Conservation (phyloP, 2,329 filamentous ascomycete species). For the Alternaria hordeiaustralica region DNA sequence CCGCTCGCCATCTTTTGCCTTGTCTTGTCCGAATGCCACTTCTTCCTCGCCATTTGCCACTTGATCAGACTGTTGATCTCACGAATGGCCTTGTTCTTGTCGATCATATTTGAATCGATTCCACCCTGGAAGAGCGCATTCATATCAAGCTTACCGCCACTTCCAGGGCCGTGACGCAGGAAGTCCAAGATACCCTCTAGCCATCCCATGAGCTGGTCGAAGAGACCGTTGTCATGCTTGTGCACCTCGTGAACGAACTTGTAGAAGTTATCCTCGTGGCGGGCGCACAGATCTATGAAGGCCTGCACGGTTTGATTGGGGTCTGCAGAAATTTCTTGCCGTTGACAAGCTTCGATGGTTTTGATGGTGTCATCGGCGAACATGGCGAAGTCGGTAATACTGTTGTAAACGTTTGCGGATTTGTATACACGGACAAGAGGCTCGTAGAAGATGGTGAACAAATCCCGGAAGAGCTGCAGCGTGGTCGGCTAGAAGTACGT, state of each 20-base stretch:
- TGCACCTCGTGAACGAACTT: slow-evolving; percentile 99
- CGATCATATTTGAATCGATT: slow-evolving; percentile 68
- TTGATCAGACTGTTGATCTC: slow-evolving; percentile 88
- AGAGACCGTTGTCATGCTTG: slow-evolving; percentile 93
- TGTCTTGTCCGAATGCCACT: slow-evolving; percentile 98
- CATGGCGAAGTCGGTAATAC: slow-evolving; percentile 91
- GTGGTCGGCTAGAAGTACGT: slow-evolving; percentile 71
- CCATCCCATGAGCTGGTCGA: slow-evolving; percentile 96
- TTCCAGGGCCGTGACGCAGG: slow-evolving; percentile 78
- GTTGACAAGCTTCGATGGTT: slow-evolving; percentile 72
- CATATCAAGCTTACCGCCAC: slow-evolving; percentile 87
- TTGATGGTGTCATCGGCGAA: slow-evolving; percentile 94
- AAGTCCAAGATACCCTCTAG: slow-evolving; percentile 95
- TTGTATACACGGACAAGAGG: slow-evolving; percentile 97
- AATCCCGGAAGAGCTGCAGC: slow-evolving; percentile 89
- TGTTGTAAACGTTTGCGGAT: slow-evolving; percentile 96
- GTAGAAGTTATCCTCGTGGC: slow-evolving; percentile 97
- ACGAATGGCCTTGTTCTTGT: slow-evolving; percentile 72
- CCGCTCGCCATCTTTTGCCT: slow-evolving; percentile 97
- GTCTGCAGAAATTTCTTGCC: slow-evolving; percentile 86
- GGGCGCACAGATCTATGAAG: slow-evolving; percentile 94
- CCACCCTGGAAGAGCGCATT: slow-evolving; percentile 90
- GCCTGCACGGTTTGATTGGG: slow-evolving; percentile 98
- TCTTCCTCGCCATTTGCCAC: slow-evolving; percentile 95
- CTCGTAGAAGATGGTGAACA: slow-evolving; percentile 99